Conservation (phyloP, 164 flowering plant genomes). For the Paratinospora sagittata region DNA sequence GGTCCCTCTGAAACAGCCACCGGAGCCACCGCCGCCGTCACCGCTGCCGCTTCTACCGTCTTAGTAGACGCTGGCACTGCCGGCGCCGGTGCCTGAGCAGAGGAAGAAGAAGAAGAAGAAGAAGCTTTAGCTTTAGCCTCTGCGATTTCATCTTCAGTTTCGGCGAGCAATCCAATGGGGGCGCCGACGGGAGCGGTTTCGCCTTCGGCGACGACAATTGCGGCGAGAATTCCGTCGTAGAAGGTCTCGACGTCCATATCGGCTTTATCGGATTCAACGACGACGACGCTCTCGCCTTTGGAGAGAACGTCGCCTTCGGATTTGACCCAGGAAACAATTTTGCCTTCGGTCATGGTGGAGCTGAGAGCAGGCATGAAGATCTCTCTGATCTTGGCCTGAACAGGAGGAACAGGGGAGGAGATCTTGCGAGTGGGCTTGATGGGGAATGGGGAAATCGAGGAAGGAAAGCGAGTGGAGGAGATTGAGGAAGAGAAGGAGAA, state of each 20-base stretch:
- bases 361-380: conserved; percentile 97
- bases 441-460: not conserved
- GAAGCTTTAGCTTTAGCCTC: conserved; percentile 65
- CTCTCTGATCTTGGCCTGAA: conserved; percentile 81
- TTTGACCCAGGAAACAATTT: conserved; percentile 85
- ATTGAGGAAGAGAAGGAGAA: not conserved
- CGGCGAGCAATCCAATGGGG: conserved; percentile 80
- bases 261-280: conserved; percentile 92
- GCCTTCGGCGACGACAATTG: conserved; percentile 76
- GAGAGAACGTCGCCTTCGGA: conserved; percentile 83
- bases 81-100: conserved; percentile 28
- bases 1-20: conserved; percentile 33
- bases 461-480: not conserved
- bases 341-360: conserved; percentile 96
- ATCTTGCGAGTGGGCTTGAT: conserved; percentile 4
- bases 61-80: no score
- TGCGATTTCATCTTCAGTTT: conserved; percentile 62
- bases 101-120: conserved; percentile 26
- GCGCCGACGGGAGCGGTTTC: conserved; percentile 88
- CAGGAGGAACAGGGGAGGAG: no score
- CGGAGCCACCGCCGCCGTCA: conserved; percentile 8
- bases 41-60: no score
- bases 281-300: conserved; percentile 90
- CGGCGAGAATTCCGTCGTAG: conserved; percentile 86
- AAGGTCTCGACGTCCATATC: conserved; percentile 97